These are phyloP conservation scores for Saxophila tyrrhenica DNA, from an alignment of 495 filamentous ascomycete genomes.

Conservation along the genomic window DNA sequence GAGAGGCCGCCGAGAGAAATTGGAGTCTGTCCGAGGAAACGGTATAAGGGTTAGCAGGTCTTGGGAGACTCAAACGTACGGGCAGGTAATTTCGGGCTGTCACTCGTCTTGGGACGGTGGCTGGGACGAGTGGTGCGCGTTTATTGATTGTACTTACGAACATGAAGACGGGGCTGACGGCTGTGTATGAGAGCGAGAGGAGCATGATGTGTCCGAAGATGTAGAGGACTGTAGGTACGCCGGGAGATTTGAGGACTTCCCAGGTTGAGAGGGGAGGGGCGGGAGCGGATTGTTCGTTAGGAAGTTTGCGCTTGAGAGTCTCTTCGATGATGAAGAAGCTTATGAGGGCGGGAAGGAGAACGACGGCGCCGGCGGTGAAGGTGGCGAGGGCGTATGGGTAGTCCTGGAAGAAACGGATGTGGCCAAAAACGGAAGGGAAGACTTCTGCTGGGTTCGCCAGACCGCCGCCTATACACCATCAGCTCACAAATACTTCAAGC, in stretches of 20 bases:
- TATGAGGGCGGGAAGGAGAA: constrained; percentile 37
- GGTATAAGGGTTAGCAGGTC: too few species aligned
- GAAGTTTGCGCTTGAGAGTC: constrained; percentile 22
- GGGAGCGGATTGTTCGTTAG: constrained; percentile 20
- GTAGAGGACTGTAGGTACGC: constrained; percentile 50
- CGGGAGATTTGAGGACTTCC: constrained; percentile 47
- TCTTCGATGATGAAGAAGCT: constrained; percentile 46
- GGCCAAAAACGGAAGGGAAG: constrained; percentile 44
- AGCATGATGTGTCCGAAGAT: constrained; percentile 50
- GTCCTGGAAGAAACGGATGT: constrained; percentile 42
- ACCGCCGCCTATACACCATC: constrained; percentile 34
- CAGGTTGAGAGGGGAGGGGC: constrained; percentile 35
- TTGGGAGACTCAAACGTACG: too few species aligned
- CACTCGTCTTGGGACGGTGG: too few species aligned
- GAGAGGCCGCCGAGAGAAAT: constrained; percentile 48
- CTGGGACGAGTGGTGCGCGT: too few species aligned
- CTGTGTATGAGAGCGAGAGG: constrained; percentile 53
- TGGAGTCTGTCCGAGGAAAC: too few species aligned
- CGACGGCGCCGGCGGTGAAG: constrained; percentile 40
- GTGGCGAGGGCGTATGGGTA: constrained; percentile 57
- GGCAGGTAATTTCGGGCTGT: too few species aligned
- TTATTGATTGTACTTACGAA: constrained; percentile 43
- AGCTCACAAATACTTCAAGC: not conserved
- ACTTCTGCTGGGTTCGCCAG: constrained; percentile 50
- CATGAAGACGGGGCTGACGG: constrained; percentile 52